Evolutionary conservation across 352 stramenopile genomes (phyloP).

Genomic region (Globisporangium yorkense): DNA sequence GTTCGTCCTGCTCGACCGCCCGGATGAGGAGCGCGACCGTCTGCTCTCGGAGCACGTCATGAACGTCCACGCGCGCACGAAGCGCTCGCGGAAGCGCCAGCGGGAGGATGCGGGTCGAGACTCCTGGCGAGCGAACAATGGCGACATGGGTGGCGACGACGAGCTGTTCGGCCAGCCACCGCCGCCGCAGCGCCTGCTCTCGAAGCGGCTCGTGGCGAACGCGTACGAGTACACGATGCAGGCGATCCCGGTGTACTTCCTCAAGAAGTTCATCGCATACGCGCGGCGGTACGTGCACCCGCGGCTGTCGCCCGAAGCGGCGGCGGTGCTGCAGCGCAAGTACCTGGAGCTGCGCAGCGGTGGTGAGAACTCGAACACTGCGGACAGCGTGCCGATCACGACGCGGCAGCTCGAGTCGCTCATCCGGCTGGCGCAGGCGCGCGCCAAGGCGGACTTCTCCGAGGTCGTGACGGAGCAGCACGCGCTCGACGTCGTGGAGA

Average conservation of each 20-base stretch:
- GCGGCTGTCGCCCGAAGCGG: conserved; percentile 53
- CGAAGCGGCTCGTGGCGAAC: conserved; percentile 48
- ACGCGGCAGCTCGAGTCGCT: conserved; percentile 96
- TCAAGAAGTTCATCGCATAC: conserved; percentile 98
- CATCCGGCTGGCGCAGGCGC: conserved; percentile 87
- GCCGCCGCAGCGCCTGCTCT: conserved; percentile 23
- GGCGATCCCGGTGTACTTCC: conserved; percentile 67
- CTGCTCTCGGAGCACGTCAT: conserved; percentile 95
- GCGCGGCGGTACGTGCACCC: conserved; percentile 93
- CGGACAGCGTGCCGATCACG: conserved; percentile 88
- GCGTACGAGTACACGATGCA: conserved; percentile 36
- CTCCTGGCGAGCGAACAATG: conserved; percentile 18
- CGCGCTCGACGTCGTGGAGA: conserved; percentile 94
- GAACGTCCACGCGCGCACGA: conserved; percentile 61
- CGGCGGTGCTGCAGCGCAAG: conserved; percentile 75
- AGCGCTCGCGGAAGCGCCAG: conserved; percentile 26
- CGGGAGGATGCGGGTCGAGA: conserved; percentile 8
- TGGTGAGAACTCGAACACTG: conserved; percentile 37
- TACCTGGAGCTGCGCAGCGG: conserved; percentile 86
- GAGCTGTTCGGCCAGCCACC: background rate
- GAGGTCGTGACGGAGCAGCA: conserved; percentile 92
- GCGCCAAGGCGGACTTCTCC: conserved; percentile 93
- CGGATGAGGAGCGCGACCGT: conserved; percentile 90
- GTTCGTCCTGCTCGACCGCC: conserved; percentile 95
- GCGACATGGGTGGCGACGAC: conserved; percentile 9